Conservation (phyloP, 768 basidiomycete species). For the Pisolithus albus region DNA sequence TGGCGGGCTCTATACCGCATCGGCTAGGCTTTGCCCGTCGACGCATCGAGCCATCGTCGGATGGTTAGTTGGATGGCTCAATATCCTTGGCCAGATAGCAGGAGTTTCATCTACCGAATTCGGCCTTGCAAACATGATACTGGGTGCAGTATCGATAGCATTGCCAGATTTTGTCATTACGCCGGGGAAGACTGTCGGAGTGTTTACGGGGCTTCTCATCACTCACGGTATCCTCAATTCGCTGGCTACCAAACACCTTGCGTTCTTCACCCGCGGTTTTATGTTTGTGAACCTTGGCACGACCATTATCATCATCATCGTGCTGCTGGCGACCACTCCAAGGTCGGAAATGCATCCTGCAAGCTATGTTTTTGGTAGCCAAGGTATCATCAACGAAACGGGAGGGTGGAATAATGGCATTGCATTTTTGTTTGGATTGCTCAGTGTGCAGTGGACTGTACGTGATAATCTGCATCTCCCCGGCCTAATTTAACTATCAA, state of each 20-base stretch:
- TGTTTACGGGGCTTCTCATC: conserved; percentile 70
- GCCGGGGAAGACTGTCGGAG: conserved; percentile 67
- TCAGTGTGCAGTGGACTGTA: conserved; percentile 86
- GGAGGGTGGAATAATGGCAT: conserved; percentile 76
- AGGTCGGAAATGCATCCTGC: conserved; percentile 77
- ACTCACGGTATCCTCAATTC: conserved; percentile 70
- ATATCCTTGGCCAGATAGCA: conserved; percentile 78
- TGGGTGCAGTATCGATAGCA: conserved; percentile 50
- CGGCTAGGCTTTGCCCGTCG: conserved; percentile 59
- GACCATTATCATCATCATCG: conserved; percentile 78
- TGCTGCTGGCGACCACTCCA: conserved; percentile 67
- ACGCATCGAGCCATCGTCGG: conserved; percentile 61
- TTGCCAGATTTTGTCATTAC: conserved; percentile 1
- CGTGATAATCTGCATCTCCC: conserved; percentile 15
- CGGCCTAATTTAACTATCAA: background rate
- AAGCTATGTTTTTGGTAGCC: conserved; percentile 70
- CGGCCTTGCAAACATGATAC: conserved; percentile 71
- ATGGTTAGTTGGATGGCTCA: conserved; percentile 80
- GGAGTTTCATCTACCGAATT: conserved; percentile 85
- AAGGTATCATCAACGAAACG: conserved; percentile 69
- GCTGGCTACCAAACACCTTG: conserved; percentile 67
- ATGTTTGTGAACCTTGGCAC: conserved; percentile 86
- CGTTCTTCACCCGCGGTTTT: conserved; percentile 65
- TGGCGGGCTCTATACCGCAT: conserved; percentile 75
- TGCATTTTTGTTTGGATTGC: conserved; percentile 76